These are phyloP conservation scores for Volvox africanus DNA, from an alignment of 139 green algal genomes.

Conservation along the genomic window DNA sequence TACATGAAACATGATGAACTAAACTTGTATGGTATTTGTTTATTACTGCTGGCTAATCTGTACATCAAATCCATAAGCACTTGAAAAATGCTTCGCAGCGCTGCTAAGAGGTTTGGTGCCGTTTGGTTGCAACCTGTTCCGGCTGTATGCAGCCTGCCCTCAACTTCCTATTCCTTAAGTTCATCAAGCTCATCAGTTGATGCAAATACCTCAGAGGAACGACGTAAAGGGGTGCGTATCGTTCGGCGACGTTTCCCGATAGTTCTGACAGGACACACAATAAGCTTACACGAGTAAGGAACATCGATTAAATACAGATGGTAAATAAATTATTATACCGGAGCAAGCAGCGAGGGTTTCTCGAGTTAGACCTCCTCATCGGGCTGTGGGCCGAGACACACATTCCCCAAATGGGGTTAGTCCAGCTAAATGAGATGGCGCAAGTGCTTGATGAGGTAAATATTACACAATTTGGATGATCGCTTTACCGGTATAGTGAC, in stretches of 20 bases:
- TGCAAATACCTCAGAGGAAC: background rate
- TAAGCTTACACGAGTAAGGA: background rate
- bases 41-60: background rate
- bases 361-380: constrained; percentile 89
- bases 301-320: constrained; percentile 53
- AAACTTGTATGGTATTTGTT: background rate
- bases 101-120: background rate
- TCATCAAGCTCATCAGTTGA: background rate
- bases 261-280: background rate
- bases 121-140: background rate
- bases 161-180: constrained; percentile 9
- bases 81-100: constrained; percentile 19
- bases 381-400: constrained; percentile 85
- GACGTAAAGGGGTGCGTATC: constrained; percentile 2
- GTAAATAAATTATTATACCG: constrained; percentile 85
- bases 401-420: constrained; percentile 65
- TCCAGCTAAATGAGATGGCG: constrained; percentile 63
- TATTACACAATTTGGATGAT: background rate
- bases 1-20: too few relatives aligned
- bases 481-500: background rate
- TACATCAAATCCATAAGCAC: background rate
- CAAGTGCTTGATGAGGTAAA: constrained; percentile 73
- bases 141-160: background rate
- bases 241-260: background rate
- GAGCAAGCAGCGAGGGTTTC: constrained; percentile 84